Evolutionary conservation across 2,329 filamentous ascomycete species (phyloP).

Genomic region (Aspergillus nomiae): DNA sequence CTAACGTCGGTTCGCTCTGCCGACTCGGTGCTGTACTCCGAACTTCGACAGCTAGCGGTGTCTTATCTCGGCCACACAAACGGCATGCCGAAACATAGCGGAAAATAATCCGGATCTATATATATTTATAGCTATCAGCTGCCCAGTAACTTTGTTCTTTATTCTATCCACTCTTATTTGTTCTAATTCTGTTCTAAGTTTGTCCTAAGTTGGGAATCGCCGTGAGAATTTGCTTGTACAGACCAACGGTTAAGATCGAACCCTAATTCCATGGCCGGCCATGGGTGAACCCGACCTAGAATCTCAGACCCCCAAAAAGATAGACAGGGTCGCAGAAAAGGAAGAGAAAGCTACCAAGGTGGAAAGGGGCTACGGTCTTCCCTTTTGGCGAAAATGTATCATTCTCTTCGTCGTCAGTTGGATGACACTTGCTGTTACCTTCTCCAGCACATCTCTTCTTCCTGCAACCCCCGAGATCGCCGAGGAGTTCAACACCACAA

Average conservation of each 20-base stretch:
- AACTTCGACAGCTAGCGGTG: not conserved
- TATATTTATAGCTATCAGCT: conserved; percentile 3
- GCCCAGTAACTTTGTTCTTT: not conserved
- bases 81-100: conserved; percentile 16
- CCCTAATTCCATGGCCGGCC: conserved; percentile 5
- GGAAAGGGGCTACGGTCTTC: conserved; percentile 26
- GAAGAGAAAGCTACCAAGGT: conserved; percentile 4
- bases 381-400: conserved; percentile 42
- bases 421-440: conserved; percentile 45
- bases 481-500: conserved; percentile 37
- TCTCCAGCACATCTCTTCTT: conserved; percentile 46
- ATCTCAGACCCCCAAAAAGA: not conserved
- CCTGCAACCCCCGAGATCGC: conserved; percentile 45
- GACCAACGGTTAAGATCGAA: not conserved
- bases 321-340: not conserved
- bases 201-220: not conserved
- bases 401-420: conserved; percentile 47
- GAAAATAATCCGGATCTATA: conserved; percentile 12
- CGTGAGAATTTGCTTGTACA: not conserved
- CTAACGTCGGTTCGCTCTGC: not conserved
- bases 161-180: not conserved
- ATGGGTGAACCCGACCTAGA: conserved; percentile 4
- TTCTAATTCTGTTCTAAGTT: not conserved
- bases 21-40: conserved; percentile 1
- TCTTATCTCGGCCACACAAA: conserved; percentile 16